A percentile compares a stretch with the other conserved stretches of the same genome.
Conservation (phyloP, 768 basidiomycete species). For the Tephrocybe sp. region DNA sequence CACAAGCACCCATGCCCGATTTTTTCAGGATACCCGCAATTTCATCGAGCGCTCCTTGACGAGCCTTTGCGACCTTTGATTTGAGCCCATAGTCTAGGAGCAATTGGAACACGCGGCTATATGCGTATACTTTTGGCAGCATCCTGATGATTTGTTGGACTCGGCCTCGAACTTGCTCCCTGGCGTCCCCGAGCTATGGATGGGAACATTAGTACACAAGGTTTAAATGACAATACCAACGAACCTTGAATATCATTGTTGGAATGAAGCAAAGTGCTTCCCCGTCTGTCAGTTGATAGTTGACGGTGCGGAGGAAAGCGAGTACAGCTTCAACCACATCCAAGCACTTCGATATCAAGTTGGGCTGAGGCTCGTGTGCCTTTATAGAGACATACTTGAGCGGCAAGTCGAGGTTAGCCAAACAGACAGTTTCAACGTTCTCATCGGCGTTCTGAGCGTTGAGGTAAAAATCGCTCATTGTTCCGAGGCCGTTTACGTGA, state of each 20-base stretch:
- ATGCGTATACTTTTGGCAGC: constrained; percentile 89
- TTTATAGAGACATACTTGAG: constrained; percentile 94
- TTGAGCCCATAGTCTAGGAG: constrained; percentile 87
- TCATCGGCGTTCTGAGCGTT: constrained; percentile 57
- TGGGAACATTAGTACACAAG: constrained; percentile 4
- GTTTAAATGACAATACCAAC: background rate
- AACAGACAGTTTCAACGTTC: constrained; percentile 57
- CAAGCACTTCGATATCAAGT: constrained; percentile 82
- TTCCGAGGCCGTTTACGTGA: constrained; percentile 73
- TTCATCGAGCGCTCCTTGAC: constrained; percentile 86
- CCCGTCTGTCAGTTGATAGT: constrained; percentile 79
- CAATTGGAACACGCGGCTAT: constrained; percentile 87
- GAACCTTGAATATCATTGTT: constrained; percentile 85
- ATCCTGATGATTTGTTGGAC: constrained; percentile 84
- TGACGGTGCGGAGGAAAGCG: constrained; percentile 66
- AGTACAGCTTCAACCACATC: constrained; percentile 83
- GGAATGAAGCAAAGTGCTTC: constrained; percentile 91
- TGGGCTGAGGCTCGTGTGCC: constrained; percentile 88
- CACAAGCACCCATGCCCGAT: constrained; percentile 80
- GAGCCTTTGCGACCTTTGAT: constrained; percentile 89
- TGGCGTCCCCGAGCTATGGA: constrained; percentile 84
- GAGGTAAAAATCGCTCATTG: constrained; percentile 75
- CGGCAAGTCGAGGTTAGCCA: constrained; percentile 89
- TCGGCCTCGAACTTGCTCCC: constrained; percentile 77
- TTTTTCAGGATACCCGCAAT: constrained; percentile 74